phyloP scores from a whole-genome alignment of 163 green algal species.

The Prototheca wickerhamii region DNA sequence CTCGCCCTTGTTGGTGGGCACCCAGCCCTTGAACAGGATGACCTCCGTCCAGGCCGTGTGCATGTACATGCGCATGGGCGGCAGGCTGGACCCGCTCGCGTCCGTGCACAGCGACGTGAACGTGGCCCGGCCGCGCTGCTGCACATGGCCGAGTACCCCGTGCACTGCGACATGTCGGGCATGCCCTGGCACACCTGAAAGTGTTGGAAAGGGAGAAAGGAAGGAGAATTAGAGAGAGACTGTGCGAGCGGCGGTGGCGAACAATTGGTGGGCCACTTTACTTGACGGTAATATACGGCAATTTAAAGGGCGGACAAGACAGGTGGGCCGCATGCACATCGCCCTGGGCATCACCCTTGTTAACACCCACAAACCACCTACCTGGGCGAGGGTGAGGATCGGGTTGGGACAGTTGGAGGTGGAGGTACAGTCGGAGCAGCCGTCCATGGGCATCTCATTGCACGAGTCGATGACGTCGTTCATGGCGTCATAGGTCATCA shows the following conservation, averaged over 20 bases:
- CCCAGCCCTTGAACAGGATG: constrained; percentile 49
- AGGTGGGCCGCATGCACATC: too few species aligned
- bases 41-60: constrained; percentile 33
- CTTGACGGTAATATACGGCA: too few species aligned
- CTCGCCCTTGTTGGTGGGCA: constrained; percentile 27
- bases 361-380: background rate
- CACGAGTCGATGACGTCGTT: background rate
- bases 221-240: background rate
- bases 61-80: constrained; percentile 8
- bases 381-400: constrained; percentile 15
- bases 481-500: background rate
- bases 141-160: constrained; percentile 23
- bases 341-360: too few species aligned
- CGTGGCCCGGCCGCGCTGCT: constrained; percentile 4
- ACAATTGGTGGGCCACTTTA: too few species aligned
- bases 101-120: constrained; percentile 6
- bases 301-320: too few species aligned
- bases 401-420: constrained; percentile 21
- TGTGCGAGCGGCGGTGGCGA: too few species aligned
- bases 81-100: background rate
- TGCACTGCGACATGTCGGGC: constrained; percentile 28
- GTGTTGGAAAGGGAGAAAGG: background rate
- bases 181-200: constrained; percentile 8
- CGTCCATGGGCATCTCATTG: background rate
- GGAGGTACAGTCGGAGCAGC: background rate